These are phyloP conservation scores for Linnemannia zychae DNA, from an alignment of 192 early-diverging fungal species.

Conservation along the genomic window DNA sequence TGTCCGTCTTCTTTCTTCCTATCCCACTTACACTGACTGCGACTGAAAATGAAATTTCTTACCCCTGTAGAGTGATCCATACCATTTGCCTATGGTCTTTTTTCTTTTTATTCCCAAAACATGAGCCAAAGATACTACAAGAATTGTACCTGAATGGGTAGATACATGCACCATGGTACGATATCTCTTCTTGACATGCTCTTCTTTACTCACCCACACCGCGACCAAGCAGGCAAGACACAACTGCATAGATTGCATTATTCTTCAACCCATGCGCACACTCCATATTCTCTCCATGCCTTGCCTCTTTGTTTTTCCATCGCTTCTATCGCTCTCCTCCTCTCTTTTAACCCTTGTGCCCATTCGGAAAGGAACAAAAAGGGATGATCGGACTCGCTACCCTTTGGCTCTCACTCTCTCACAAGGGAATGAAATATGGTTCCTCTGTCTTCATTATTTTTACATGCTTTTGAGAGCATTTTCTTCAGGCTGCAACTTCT, in stretches of 20 bases:
- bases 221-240: too few relatives aligned
- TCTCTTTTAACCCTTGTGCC: neutral
- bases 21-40: conserved; percentile 5
- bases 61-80: neutral
- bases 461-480: neutral
- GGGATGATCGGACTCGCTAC: conserved; percentile 13
- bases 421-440: neutral
- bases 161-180: neutral
- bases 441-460: conserved; percentile 3
- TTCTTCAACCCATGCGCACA: neutral
- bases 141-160: neutral
- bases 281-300: too few relatives aligned
- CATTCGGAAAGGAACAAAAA: neutral
- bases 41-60: neutral
- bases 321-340: neutral
- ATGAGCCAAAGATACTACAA: conserved; percentile 1
- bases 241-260: conserved; percentile 4
- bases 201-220: neutral
- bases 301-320: too few relatives aligned
- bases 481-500: neutral
- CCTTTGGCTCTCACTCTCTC: conserved; percentile 13
- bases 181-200: neutral
- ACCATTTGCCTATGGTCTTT: neutral
- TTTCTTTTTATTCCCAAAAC: neutral
- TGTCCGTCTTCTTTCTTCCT: neutral